phyloP scores from a whole-genome alignment of 345 rosid species.

The Capsella bursapastoris region DNA sequence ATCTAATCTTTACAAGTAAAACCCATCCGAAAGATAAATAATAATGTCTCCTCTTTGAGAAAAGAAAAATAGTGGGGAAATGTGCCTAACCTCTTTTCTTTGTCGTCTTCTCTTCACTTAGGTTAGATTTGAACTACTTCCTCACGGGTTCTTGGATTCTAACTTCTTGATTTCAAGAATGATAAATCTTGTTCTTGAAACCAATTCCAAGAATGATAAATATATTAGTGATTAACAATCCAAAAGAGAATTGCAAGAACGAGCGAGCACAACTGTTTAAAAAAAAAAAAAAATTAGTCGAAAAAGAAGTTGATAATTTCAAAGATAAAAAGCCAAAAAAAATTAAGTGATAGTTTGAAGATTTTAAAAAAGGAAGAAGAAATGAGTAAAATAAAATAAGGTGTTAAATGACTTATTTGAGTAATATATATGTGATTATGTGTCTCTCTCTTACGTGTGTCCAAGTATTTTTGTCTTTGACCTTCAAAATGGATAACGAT shows the following conservation, averaged over 20 bases:
- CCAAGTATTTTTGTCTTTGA: constrained; percentile 35
- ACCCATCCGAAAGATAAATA: constrained; percentile 39
- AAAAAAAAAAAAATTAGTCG: constrained; percentile 2
- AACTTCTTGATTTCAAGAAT: background rate
- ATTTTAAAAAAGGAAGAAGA: background rate
- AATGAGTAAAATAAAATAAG: background rate
- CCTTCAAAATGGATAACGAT: constrained; percentile 45
- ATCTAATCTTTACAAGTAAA: constrained; percentile 23
- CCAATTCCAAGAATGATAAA: background rate
- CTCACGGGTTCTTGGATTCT: constrained; percentile 35
- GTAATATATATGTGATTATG: background rate
- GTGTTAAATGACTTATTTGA: constrained; percentile 25
- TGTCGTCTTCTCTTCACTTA: constrained; percentile 32
- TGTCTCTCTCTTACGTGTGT: constrained; percentile 30
- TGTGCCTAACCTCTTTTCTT: constrained; percentile 35
- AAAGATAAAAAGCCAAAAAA: background rate
- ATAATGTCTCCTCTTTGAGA: constrained; percentile 25
- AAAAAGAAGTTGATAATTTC: constrained; percentile 18
- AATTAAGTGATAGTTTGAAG: background rate
- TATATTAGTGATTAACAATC: background rate
- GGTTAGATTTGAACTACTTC: background rate
- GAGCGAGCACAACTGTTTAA: constrained; percentile 7
- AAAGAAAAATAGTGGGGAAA: constrained; percentile 6
- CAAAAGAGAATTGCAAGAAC: background rate
- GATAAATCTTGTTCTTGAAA: constrained; percentile 19